A percentile compares a stretch with the other conserved stretches of the same genome.
Evolutionary conservation across 306 rosid genomes (phyloP).

Genomic region (Urtica urens): DNA sequence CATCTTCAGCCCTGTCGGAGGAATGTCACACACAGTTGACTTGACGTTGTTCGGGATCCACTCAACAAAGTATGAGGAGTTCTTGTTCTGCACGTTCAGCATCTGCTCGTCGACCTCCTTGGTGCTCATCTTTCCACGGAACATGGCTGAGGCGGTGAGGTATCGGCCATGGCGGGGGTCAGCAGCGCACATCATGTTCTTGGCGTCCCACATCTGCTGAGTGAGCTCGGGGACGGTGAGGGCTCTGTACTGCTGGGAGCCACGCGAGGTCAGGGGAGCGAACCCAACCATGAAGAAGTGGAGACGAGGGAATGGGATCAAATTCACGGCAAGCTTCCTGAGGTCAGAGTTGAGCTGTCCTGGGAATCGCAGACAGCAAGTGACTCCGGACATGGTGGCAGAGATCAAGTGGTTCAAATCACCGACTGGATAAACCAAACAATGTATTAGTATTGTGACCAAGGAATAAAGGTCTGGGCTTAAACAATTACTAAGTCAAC

Average conservation of each 20-base stretch:
- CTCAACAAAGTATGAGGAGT: slow-evolving; percentile 37
- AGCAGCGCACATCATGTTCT: slow-evolving; percentile 40
- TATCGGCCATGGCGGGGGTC: slow-evolving; percentile 32
- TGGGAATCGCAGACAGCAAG: slow-evolving; percentile 33
- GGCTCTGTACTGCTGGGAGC: slow-evolving; percentile 33
- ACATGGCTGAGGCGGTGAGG: slow-evolving; percentile 37
- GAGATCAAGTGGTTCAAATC: slow-evolving; percentile 37
- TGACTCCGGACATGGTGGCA: slow-evolving; percentile 36
- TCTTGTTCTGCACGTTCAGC: slow-evolving; percentile 41
- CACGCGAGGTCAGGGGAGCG: slow-evolving; percentile 34
- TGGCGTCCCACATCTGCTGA: slow-evolving; percentile 38
- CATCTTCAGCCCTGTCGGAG: slow-evolving; percentile 36
- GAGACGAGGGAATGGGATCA: slow-evolving; percentile 36
- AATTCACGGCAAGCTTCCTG: slow-evolving; percentile 31
- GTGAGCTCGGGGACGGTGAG: slow-evolving; percentile 33
- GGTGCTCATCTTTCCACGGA: slow-evolving; percentile 38
- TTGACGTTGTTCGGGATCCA: slow-evolving; percentile 40
- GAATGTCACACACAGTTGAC: slow-evolving; percentile 35
- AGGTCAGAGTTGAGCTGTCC: slow-evolving; percentile 39
- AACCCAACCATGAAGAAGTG: slow-evolving; percentile 42
- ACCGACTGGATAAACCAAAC: no score
- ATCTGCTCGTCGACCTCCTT: slow-evolving; percentile 36
- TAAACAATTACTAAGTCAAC: no score
- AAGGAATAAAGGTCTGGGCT: no score
- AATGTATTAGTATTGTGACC: no score